Evolutionary conservation across 1,284 basidiomycete species (phyloP).

Genomic region (Xanthoconium separans): DNA sequence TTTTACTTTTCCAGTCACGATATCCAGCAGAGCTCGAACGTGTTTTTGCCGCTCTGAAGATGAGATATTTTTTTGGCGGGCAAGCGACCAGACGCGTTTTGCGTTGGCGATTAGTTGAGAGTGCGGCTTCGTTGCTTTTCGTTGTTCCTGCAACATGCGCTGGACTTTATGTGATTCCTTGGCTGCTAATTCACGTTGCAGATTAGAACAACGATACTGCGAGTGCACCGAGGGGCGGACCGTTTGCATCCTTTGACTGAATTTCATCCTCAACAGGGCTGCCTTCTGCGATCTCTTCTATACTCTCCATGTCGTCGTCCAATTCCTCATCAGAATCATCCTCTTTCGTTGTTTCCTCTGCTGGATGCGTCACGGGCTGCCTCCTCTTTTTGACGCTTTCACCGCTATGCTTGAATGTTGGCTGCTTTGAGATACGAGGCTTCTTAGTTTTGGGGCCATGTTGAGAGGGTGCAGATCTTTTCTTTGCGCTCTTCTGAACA

Average conservation of each 20-base stretch:
- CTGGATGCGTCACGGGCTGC: conserved; percentile 48
- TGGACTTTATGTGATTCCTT: conserved; percentile 70
- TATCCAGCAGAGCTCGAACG: conserved; percentile 67
- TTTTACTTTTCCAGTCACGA: conserved; percentile 75
- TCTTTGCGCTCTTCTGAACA: conserved; percentile 41
- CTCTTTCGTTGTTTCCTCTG: conserved; percentile 31
- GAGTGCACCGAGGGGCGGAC: conserved; percentile 35
- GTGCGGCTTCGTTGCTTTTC: conserved; percentile 76
- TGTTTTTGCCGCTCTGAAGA: conserved; percentile 74
- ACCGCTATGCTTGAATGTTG: conserved; percentile 23
- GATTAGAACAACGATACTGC: background rate
- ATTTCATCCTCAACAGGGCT: conserved; percentile 18
- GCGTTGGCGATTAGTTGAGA: conserved; percentile 70
- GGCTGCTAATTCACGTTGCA: conserved; percentile 40
- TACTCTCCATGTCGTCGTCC: conserved; percentile 28
- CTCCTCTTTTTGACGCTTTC: conserved; percentile 48
- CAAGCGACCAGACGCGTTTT: conserved; percentile 81
- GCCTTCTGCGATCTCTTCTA: conserved; percentile 20
- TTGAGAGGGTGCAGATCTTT: conserved; percentile 48
- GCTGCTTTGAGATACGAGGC: conserved; percentile 35
- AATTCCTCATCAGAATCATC: conserved; percentile 35
- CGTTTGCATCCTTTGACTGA: conserved; percentile 51
- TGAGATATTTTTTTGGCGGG: conserved; percentile 70
- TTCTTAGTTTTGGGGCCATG: conserved; percentile 54
- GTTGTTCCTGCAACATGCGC: conserved; percentile 59